phyloP scores from a whole-genome alignment of 139 green algal genomes.

The Spirogloea muscicola region DNA sequence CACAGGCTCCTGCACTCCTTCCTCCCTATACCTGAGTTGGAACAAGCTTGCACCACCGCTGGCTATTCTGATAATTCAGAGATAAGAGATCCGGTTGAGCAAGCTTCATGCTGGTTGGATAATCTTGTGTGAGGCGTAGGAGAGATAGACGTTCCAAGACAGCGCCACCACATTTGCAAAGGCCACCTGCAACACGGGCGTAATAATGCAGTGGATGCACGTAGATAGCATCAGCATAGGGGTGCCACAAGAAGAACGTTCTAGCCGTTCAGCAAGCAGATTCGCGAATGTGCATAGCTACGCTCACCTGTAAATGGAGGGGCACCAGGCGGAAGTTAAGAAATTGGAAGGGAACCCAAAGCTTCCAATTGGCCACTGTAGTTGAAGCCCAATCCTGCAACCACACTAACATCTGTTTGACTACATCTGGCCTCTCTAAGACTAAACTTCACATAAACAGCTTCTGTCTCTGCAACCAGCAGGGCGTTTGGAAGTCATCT shows the following conservation, averaged over 20 bases:
- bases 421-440: neutral
- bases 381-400: constrained; percentile 37
- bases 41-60: too few relatives aligned
- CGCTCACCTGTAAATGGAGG: constrained; percentile 50
- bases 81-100: too few relatives aligned
- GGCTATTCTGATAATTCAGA: too few relatives aligned
- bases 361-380: constrained; percentile 59
- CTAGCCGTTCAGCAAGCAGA: too few relatives aligned
- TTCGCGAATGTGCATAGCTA: too few relatives aligned
- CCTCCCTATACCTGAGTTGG: too few relatives aligned
- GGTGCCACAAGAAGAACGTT: too few relatives aligned
- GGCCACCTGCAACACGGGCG: constrained; percentile 6
- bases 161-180: constrained; percentile 70
- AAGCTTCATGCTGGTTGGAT: too few relatives aligned
- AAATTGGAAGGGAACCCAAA: constrained; percentile 62
- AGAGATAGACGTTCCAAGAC: constrained; percentile 81
- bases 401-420: neutral
- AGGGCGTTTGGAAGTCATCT: neutral
- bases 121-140: too few relatives aligned
- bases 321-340: constrained; percentile 60
- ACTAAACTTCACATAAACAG: neutral
- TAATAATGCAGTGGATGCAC: too few relatives aligned
- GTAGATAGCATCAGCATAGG: too few relatives aligned
- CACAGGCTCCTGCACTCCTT: too few relatives aligned
- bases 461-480: neutral